A percentile compares a stretch with the other conserved stretches of the same genome.
phyloP scores from a whole-genome alignment of 2,329 filamentous ascomycete species.

The Exophiala bonariae region DNA sequence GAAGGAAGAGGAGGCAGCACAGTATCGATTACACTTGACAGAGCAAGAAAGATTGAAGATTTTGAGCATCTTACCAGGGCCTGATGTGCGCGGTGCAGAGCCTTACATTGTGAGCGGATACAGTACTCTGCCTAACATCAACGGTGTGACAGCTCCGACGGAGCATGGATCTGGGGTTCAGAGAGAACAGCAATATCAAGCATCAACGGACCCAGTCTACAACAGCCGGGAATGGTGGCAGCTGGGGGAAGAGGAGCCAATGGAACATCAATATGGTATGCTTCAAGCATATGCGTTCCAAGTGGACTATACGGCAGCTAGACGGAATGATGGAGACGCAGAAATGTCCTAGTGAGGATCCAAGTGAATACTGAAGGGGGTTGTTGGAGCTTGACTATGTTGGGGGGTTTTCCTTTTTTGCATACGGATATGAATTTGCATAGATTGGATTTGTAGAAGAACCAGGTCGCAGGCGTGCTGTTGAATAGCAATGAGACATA shows the following conservation, averaged over 20 bases:
- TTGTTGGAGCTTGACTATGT: neutral
- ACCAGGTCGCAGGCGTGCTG: neutral
- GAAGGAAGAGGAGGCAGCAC: slow-evolving; percentile 56
- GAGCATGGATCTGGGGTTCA: slow-evolving; percentile 14
- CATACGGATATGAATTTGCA: slow-evolving; percentile 5
- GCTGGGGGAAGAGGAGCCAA: slow-evolving; percentile 28
- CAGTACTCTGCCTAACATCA: slow-evolving; percentile 64
- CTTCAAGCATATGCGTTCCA: slow-evolving; percentile 32
- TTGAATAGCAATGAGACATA: neutral
- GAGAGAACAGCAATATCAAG: slow-evolving; percentile 31
- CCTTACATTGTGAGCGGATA: slow-evolving; percentile 87
- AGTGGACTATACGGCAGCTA: slow-evolving; percentile 15
- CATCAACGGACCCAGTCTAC: slow-evolving; percentile 43
- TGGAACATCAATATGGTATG: slow-evolving; percentile 41
- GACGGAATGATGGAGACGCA: slow-evolving; percentile 18
- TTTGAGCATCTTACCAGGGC: slow-evolving; percentile 15
- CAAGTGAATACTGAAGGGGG: neutral
- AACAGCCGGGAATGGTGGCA: slow-evolving; percentile 41
- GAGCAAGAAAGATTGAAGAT: slow-evolving; percentile 50
- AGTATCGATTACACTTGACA: slow-evolving; percentile 58
- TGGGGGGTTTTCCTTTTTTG: slow-evolving; percentile 2
- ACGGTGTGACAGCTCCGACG: slow-evolving; percentile 52
- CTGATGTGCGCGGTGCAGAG: slow-evolving; percentile 58
- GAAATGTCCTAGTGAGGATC: slow-evolving; percentile 20
- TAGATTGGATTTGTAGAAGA: slow-evolving; percentile 20